Percentiles rank a stretch among this genome's conserved stretches.
phyloP scores from a whole-genome alignment of 2,329 filamentous ascomycete genomes.

The Neofusicoccum kwambonambiense region DNA sequence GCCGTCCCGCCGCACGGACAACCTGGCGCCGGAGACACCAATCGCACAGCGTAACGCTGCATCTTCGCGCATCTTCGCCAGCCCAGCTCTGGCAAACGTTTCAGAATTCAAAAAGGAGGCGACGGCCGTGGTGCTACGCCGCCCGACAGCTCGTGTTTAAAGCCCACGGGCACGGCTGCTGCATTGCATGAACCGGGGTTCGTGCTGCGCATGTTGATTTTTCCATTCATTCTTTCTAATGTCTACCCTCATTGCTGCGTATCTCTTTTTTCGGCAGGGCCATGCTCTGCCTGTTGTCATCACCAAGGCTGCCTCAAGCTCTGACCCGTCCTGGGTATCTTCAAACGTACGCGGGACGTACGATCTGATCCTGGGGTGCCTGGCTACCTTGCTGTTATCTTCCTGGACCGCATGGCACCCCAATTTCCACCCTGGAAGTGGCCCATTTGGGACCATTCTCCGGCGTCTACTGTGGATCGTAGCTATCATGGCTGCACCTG shows the following conservation, averaged over 20 bases:
- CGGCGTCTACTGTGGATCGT: conserved; percentile 24
- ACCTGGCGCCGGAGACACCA: background rate
- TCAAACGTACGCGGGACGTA: conserved; percentile 25
- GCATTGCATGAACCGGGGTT: background rate
- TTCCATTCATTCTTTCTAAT: background rate
- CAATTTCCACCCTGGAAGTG: conserved; percentile 20
- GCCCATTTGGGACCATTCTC: background rate
- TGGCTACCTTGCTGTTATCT: conserved; percentile 27
- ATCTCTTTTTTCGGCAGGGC: conserved; percentile 1
- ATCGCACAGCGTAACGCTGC: background rate
- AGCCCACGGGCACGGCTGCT: background rate
- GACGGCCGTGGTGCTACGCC: background rate
- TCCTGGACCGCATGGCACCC: conserved; percentile 31
- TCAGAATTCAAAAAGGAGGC: background rate
- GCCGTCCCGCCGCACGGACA: background rate
- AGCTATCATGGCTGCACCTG: conserved; percentile 24
- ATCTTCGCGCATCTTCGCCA: conserved; percentile 2
- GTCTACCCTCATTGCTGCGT: conserved; percentile 2
- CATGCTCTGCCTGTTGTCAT: background rate
- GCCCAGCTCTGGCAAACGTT: background rate
- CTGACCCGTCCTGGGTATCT: conserved; percentile 19
- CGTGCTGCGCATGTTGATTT: conserved; percentile 11
- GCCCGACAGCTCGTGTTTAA: background rate
- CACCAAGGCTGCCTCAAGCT: background rate
- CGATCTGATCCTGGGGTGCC: conserved; percentile 25